Evolutionary conservation across 2,329 filamentous ascomycete species (phyloP).

Genomic region (Lachnellula subtilissima): DNA sequence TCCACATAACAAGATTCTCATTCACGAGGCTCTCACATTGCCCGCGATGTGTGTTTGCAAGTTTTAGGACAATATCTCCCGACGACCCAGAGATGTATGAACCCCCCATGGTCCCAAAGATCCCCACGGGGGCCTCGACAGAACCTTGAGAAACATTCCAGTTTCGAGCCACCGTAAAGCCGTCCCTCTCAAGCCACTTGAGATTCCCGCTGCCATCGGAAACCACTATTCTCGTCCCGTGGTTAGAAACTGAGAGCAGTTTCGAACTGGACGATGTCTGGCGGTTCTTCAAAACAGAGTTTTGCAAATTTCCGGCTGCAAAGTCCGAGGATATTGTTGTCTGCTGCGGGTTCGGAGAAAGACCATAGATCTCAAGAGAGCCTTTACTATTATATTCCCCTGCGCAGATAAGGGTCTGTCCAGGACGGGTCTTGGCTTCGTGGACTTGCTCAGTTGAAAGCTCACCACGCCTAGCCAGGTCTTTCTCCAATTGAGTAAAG

Average conservation of each 20-base stretch:
- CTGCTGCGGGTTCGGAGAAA: constrained; percentile 37
- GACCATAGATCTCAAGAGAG: constrained; percentile 78
- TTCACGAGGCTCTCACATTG: constrained; percentile 37
- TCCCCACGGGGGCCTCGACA: constrained; percentile 40
- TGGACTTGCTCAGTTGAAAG: constrained; percentile 51
- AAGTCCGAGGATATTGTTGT: constrained; percentile 28
- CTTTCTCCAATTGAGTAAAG: constrained; percentile 57
- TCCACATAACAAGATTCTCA: constrained; percentile 76
- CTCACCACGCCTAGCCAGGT: constrained; percentile 50
- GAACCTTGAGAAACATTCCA: constrained; percentile 53
- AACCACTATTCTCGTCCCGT: constrained; percentile 77
- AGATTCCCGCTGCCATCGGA: constrained; percentile 79
- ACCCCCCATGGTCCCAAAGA: constrained; percentile 45
- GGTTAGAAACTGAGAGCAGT: constrained; percentile 72
- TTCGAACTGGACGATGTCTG: constrained; percentile 79
- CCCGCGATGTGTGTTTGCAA: constrained; percentile 49
- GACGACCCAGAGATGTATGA: constrained; percentile 41
- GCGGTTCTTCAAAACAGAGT: constrained; percentile 66
- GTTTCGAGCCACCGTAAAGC: constrained; percentile 54
- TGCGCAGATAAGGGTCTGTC: constrained; percentile 71
- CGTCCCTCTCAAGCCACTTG: constrained; percentile 89
- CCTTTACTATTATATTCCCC: constrained; percentile 92
- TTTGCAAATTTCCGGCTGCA: constrained; percentile 35
- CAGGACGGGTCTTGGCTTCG: constrained; percentile 47
- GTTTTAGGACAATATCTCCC: constrained; percentile 75